Base-by-base conservation (phyloP, 805 yeast species). In the Lipomyces mesembrius region DNA sequence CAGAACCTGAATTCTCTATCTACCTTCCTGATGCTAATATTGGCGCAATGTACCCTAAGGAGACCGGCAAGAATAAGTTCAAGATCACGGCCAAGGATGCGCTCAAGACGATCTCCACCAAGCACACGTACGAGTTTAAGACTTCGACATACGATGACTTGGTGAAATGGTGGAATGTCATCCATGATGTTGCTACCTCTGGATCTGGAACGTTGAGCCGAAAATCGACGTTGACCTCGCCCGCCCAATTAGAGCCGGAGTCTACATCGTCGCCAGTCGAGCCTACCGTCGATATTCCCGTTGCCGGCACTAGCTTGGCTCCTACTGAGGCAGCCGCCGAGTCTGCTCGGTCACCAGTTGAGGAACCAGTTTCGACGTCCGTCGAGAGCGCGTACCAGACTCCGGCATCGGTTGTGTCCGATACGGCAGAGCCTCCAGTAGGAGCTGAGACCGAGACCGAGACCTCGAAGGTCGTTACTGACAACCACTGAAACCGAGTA, bases 11-110 rank as follows among this genome's bases (percentile, higher is more conserved):
- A 29, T 71, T 82, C 55, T 79, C 82, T 20, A 71, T 85, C 5
- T 83, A 78, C 64, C 73, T 84, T 49, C 87, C 87, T 9, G 86
- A 83, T 22, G 78, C 83, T 65, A 72, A 77, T 37, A 64, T 83
- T 14, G 82, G 83, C 37, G 73, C 75, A 22, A 77, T 78, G 43
- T 71, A 78, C 8, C 61, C 72, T 2, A 75, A 73, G 17, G 75
- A 71, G 14, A 72, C 75, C 34, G 82, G 79, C 27, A 79, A 80
- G 62, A 78, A 74, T 76, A 80, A 79, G 67, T 79, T 84, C 70
- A 73, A 74, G 58, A 62, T 84, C 25, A 77, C 77, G 52, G 86
- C 85, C 29, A 83, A 83, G 71, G 85, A 81, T 65, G 67, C 76
- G 14, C 65, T 70, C 25, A 74, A 77, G 71, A 66, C 78, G 12